Evolutionary conservation across 2,329 filamentous ascomycete genomes (phyloP).

Genomic region (Fusarium cicatricum): DNA sequence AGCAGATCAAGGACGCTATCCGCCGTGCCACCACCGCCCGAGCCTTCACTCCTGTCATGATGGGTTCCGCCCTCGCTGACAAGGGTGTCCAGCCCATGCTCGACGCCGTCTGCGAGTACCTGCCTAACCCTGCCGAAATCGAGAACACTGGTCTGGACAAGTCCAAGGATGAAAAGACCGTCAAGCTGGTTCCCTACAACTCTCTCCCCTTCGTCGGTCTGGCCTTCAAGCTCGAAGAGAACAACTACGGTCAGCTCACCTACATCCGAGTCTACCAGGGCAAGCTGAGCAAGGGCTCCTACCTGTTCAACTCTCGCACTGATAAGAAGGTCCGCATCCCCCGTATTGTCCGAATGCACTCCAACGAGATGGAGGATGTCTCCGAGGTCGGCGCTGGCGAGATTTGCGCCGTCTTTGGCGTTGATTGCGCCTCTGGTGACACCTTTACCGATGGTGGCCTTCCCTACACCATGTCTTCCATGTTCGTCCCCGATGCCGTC

Average conservation of each 20-base stretch:
- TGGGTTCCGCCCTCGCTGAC: conserved; percentile 95
- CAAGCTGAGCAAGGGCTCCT: conserved; percentile 83
- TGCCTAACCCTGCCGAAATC: conserved; percentile 90
- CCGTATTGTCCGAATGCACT: conserved; percentile 98
- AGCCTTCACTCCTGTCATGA: conserved; percentile 94
- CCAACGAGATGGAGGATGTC: conserved; percentile 99
- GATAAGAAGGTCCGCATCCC: conserved; percentile 97
- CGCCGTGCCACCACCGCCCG: conserved; percentile 86
- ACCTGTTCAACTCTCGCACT: conserved; percentile 91
- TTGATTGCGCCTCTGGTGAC: conserved; percentile 97
- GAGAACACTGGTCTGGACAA: conserved; percentile 90
- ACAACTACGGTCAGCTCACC: conserved; percentile 96
- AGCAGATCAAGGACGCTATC: conserved; percentile 92
- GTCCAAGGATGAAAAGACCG: conserved; percentile 77
- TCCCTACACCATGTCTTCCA: conserved; percentile 95
- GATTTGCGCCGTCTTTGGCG: conserved; percentile 97
- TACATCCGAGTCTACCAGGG: conserved; percentile 99
- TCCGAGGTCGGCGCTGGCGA: conserved; percentile 92
- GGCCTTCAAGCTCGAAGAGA: conserved; percentile 98
- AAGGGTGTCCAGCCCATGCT: conserved; percentile 97
- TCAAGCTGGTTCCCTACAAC: conserved; percentile 92
- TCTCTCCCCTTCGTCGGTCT: conserved; percentile 92
- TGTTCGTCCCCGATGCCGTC: conserved; percentile 98
- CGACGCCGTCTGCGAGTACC: conserved; percentile 93
- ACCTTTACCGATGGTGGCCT: conserved; percentile 95